These are phyloP conservation scores for Exophiala oligosperma DNA, from an alignment of 2,329 filamentous ascomycete genomes.

Conservation along the genomic window DNA sequence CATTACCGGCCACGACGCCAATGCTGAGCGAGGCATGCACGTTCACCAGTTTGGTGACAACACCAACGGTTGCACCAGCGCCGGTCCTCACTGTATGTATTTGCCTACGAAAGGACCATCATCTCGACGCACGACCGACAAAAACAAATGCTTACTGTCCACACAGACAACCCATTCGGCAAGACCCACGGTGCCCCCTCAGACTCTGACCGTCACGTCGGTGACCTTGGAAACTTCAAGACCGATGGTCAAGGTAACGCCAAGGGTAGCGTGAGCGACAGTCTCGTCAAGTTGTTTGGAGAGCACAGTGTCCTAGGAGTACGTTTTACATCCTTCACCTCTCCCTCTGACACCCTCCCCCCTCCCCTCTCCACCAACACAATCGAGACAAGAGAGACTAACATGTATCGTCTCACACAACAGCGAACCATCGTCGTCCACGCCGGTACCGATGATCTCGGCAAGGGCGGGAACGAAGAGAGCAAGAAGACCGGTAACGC, in stretches of 20 bases:
- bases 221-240: conserved; percentile 96
- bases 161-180: conserved; percentile 85
- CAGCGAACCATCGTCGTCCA: conserved; percentile 95
- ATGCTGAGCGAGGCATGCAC: conserved; percentile 97
- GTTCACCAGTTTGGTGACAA: conserved; percentile 99
- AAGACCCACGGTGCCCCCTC: conserved; percentile 88
- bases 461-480: conserved; percentile 87
- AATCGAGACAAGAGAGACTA: neutral
- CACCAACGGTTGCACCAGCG: conserved; percentile 99
- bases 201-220: conserved; percentile 87
- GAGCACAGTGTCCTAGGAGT: conserved; percentile 92
- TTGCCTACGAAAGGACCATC: too few species aligned
- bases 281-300: conserved; percentile 90
- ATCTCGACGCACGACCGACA: too few species aligned
- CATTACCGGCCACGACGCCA: conserved; percentile 88
- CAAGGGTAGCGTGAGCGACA: conserved; percentile 77
- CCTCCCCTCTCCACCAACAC: too few species aligned
- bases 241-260: conserved; percentile 91
- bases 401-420: neutral
- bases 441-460: conserved; percentile 93
- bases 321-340: conserved; percentile 36
- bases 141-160: conserved; percentile 4
- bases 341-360: too few species aligned
- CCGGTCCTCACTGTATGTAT: conserved; percentile 89
- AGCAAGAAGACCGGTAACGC: conserved; percentile 99